These are phyloP conservation scores for Hymenoscyphus fructigenus DNA, from an alignment of 2,329 filamentous ascomycete genomes.

Conservation along the genomic window DNA sequence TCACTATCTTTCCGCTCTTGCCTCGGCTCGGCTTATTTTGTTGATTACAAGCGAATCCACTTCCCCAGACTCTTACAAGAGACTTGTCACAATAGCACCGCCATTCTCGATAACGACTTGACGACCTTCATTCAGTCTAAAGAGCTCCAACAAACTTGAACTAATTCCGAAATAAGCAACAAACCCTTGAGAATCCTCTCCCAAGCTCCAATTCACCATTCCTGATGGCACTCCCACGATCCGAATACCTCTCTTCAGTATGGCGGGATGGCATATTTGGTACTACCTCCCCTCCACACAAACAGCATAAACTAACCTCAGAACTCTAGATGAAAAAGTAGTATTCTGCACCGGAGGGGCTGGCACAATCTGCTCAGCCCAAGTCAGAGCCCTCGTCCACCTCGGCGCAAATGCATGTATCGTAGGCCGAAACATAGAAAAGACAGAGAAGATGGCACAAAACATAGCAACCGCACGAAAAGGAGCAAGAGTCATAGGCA, in stretches of 20 bases:
- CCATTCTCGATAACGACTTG: neutral
- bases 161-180: neutral
- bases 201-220: neutral
- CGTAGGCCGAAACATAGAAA: conserved; percentile 82
- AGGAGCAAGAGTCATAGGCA: conserved; percentile 82
- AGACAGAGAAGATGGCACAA: conserved; percentile 77
- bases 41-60: neutral
- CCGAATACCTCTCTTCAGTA: conserved; percentile 75
- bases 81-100: neutral
- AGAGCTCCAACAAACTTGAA: neutral
- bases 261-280: conserved; percentile 89
- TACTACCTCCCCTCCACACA: conserved; percentile 39
- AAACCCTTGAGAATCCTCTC: neutral
- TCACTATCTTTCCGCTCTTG: neutral
- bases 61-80: neutral
- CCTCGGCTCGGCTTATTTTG: neutral
- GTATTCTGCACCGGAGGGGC: conserved; percentile 94
- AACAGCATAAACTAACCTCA: conserved; percentile 16
- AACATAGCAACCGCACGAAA: conserved; percentile 78
- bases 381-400: conserved; percentile 86
- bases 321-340: conserved; percentile 70
- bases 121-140: neutral
- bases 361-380: conserved; percentile 89
- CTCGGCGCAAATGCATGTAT: conserved; percentile 94
- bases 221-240: conserved; percentile 53